Evolutionary conservation across 306 rosid genomes (phyloP), one percentile per base, ranked within the genome.

Genomic region (Corylus avellana): DNA sequence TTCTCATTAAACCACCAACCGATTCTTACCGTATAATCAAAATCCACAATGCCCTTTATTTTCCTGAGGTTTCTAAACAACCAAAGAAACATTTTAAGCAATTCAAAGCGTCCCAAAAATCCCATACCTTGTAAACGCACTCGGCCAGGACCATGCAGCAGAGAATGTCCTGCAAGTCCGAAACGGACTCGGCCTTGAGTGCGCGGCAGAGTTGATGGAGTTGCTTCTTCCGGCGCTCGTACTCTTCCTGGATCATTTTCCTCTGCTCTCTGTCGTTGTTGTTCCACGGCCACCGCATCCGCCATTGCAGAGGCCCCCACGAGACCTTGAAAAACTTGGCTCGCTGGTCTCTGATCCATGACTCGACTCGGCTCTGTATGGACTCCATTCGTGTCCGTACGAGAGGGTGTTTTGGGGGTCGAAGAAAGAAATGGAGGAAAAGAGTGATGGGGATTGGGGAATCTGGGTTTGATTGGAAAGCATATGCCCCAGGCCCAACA

Each of bases 101-200:
- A 48, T 12, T 22, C 2, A 48, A 22, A 22, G n/a, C 50, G 18
- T 7, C n/a, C 16, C 12, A 16, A 42, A 58, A 47, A 6, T 16
- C 3, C 0, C 25, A 50, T 9, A 92, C 99, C 98, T 95, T 93
- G 91, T 93, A 95, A 72, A 95, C 99, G 83, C 97, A 93, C 61
- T 95, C 98, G 48, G 98, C 89, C 66, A 95, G 97, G 4, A 93
- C 96, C 97, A 95, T 95, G 91, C 97, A 91, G 75, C 97, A 87
- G 25, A 95, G 91, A 59, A 95, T 89, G 75, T 93, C 99, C 85
- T 90, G 99, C 86, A 95, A 85, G 55, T 95, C 99, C 22, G 96
- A 73, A 13, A 93, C 42, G 1, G 99, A 90, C 12, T 93, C 97
- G 3, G 92, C 91, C 84, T 88, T 91, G 67, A 93, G 79, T 5